phyloP scores from a whole-genome alignment of 1,284 basidiomycete species.

The Rhodotorula sp. region DNA sequence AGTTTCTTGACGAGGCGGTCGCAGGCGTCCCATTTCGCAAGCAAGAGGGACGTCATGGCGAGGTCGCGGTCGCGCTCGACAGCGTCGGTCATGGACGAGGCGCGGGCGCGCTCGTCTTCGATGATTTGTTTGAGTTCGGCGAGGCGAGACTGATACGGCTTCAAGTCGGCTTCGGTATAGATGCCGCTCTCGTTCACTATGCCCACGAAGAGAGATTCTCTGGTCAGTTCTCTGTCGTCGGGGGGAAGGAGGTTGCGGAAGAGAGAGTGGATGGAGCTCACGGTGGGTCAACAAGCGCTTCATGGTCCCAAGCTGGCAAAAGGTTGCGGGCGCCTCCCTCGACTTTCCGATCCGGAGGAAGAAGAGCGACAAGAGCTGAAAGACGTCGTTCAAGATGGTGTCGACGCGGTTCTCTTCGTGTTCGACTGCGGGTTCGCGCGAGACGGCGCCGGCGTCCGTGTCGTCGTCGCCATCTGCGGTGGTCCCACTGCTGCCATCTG shows the following conservation, averaged over 20 bases:
- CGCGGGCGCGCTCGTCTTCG: conserved; percentile 62
- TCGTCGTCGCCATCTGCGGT: not conserved
- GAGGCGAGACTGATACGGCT: conserved; percentile 76
- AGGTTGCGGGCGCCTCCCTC: conserved; percentile 84
- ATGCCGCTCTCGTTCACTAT: conserved; percentile 74
- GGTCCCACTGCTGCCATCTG: conserved; percentile 40
- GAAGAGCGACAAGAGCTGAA: conserved; percentile 56
- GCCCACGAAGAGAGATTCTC: not conserved
- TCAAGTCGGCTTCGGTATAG: conserved; percentile 84
- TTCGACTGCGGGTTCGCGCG: conserved; percentile 7
- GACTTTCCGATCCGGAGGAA: conserved; percentile 69
- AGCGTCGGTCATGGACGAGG: conserved; percentile 14
- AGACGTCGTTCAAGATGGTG: conserved; percentile 87
- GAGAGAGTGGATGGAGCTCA: not conserved
- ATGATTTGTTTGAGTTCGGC: conserved; percentile 77
- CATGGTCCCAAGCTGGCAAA: conserved; percentile 89
- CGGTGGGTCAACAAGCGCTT: conserved; percentile 40
- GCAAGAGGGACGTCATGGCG: conserved; percentile 81
- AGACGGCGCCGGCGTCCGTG: conserved; percentile 8
- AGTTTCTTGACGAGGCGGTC: conserved; percentile 73
- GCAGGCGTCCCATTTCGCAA: conserved; percentile 85
- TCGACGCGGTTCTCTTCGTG: conserved; percentile 69
- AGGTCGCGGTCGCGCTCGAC: conserved; percentile 61
- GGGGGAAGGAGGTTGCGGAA: not conserved
- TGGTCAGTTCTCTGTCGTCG: not conserved